phyloP scores from a whole-genome alignment of 2,329 filamentous ascomycete genomes.

The Ciborinia camelliae region DNA sequence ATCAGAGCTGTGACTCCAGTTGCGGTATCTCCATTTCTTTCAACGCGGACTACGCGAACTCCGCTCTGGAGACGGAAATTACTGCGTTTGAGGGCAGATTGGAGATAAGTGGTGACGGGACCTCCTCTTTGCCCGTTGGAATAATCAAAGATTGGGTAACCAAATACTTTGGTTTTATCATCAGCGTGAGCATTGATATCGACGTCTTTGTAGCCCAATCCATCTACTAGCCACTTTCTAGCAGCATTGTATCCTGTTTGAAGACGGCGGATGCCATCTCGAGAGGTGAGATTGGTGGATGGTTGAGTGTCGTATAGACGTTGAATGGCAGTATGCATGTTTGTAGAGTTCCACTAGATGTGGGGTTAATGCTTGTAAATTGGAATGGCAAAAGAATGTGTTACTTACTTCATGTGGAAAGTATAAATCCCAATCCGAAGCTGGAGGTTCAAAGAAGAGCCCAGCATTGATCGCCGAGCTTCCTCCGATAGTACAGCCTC shows the following conservation, averaged over 20 bases:
- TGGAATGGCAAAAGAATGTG: not conserved
- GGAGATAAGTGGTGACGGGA: conserved; percentile 49
- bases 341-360: conserved; percentile 47
- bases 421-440: conserved; percentile 51
- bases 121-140: conserved; percentile 49
- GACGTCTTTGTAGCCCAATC: conserved; percentile 47
- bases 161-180: conserved; percentile 48
- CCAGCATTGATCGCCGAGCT: conserved; percentile 53
- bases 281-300: conserved; percentile 44
- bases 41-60: conserved; percentile 45
- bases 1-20: conserved; percentile 42
- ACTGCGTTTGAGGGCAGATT: conserved; percentile 41
- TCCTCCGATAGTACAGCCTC: conserved; percentile 51
- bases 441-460: conserved; percentile 51
- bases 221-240: conserved; percentile 49
- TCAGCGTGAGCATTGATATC: conserved; percentile 46
- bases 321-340: conserved; percentile 46
- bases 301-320: conserved; percentile 46
- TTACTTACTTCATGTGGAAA: conserved; percentile 41
- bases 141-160: conserved; percentile 48
- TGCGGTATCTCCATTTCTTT: conserved; percentile 41
- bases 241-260: conserved; percentile 48
- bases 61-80: conserved; percentile 47
- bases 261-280: conserved; percentile 45
- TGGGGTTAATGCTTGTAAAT: not conserved